Conservation (phyloP, 768 basidiomycete genomes). For the Chalciporus piperatus region DNA sequence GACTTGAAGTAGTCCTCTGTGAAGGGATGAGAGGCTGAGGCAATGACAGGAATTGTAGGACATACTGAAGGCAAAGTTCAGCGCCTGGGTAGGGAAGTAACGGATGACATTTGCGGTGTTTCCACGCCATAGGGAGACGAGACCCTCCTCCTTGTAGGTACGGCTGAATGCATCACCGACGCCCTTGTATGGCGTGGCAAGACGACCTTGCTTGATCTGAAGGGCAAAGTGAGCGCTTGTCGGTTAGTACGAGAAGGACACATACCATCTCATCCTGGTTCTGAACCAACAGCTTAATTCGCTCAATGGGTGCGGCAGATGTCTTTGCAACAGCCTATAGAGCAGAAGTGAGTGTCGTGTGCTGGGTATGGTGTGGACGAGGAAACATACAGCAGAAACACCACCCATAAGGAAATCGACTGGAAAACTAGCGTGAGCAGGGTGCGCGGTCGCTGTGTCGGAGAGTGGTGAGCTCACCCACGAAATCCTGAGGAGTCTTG, state of each 20-base stretch:
- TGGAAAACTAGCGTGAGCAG: constrained; percentile 31
- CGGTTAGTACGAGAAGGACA: constrained; percentile 2
- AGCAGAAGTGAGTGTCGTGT: constrained; percentile 18
- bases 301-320: constrained; percentile 98
- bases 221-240: constrained; percentile 4
- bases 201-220: constrained; percentile 99
- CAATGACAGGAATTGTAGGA: constrained; percentile 13
- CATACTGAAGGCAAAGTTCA: constrained; percentile 99
- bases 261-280: constrained; percentile 99
- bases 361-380: neutral
- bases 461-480: constrained; percentile 43
- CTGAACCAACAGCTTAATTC: constrained; percentile 97
- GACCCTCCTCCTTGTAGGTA: constrained; percentile 93
- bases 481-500: constrained; percentile 92
- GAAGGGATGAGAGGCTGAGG: neutral
- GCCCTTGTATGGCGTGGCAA: constrained; percentile 95
- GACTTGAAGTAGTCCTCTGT: constrained; percentile 98
- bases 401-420: constrained; percentile 97
- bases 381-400: constrained; percentile 75
- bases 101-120: constrained; percentile 99
- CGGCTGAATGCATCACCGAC: constrained; percentile 87
- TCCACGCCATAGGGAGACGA: constrained; percentile 96
- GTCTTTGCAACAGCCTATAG: constrained; percentile 96
- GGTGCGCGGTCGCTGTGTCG: neutral
- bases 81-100: constrained; percentile 99